Evolutionary conservation across 805 yeast genomes (phyloP).

Genomic region (Candida caryicola): DNA sequence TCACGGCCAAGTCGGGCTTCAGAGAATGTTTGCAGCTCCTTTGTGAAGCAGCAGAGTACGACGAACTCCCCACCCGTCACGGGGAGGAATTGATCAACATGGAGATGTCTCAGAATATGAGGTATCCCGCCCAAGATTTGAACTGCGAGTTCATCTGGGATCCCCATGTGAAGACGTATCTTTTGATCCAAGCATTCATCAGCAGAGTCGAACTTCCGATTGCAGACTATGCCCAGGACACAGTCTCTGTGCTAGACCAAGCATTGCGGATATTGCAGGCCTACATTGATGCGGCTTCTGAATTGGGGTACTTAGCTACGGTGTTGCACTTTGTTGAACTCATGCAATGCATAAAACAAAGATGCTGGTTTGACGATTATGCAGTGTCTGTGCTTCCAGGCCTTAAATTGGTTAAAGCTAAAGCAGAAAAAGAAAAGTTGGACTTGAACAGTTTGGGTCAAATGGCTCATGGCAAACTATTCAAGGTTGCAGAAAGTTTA

Average conservation of each 20-base stretch:
- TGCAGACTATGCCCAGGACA: conserved; percentile 93
- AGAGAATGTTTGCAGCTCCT: conserved; percentile 60
- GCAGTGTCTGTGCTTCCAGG: conserved; percentile 60
- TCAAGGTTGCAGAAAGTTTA: conserved; percentile 33
- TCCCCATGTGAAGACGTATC: conserved; percentile 77
- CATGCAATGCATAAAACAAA: conserved; percentile 88
- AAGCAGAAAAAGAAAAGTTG: conserved; percentile 7
- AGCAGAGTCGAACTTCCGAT: conserved; percentile 77
- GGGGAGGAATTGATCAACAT: conserved; percentile 86
- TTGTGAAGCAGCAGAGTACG: conserved; percentile 73
- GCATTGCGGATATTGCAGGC: conserved; percentile 93
- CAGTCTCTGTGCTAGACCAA: conserved; percentile 90
- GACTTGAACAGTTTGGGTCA: conserved; percentile 44
- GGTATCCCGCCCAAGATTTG: conserved; percentile 56
- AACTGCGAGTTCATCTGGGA: conserved; percentile 74
- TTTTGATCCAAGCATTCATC: conserved; percentile 72
- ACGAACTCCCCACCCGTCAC: conserved; percentile 86
- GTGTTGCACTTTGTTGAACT: conserved; percentile 60
- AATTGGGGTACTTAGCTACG: conserved; percentile 66
- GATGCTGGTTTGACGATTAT: conserved; percentile 80
- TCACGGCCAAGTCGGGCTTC: conserved; percentile 46
- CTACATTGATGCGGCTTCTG: conserved; percentile 84
- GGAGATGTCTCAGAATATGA: conserved; percentile 74
- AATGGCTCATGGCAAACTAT: conserved; percentile 32
- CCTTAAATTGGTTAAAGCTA: conserved; percentile 8